A percentile compares a stretch with the other conserved stretches of the same genome.
phyloP scores from a whole-genome alignment of 1,284 basidiomycete species.

The Sphagnurus paluster region DNA sequence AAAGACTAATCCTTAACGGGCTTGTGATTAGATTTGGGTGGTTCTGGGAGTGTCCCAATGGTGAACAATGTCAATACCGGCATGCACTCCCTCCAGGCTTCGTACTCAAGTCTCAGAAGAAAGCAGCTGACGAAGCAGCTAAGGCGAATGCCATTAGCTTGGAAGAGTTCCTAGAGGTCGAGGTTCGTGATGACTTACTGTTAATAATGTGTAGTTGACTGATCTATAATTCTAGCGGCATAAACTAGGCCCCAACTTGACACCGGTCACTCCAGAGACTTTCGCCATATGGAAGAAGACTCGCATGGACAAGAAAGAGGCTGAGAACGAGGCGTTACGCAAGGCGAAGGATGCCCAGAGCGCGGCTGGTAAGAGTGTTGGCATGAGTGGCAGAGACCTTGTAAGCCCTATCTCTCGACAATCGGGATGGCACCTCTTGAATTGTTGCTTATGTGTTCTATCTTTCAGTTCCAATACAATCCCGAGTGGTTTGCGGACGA shows the following conservation, averaged over 20 bases:
- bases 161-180: slow-evolving; percentile 97
- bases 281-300: slow-evolving; percentile 97
- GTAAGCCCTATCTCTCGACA: slow-evolving; percentile 38
- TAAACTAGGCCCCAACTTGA: slow-evolving; percentile 89
- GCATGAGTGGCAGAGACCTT: slow-evolving; percentile 95
- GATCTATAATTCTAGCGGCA: slow-evolving; percentile 64
- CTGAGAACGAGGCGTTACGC: slow-evolving; percentile 77
- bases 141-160: slow-evolving; percentile 90
- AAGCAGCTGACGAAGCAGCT: slow-evolving; percentile 81
- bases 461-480: slow-evolving; percentile 85
- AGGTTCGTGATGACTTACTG: slow-evolving; percentile 52
- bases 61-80: slow-evolving; percentile 90
- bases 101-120: slow-evolving; percentile 89
- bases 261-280: slow-evolving; percentile 92
- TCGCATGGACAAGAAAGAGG: slow-evolving; percentile 88
- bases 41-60: slow-evolving; percentile 93
- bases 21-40: slow-evolving; percentile 67
- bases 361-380: slow-evolving; percentile 88
- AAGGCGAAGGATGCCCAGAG: slow-evolving; percentile 87
- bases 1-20: background rate
- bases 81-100: slow-evolving; percentile 97
- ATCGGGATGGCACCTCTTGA: no score
- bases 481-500: slow-evolving; percentile 93
- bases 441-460: slow-evolving; percentile 4
- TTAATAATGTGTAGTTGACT: background rate